These are phyloP conservation scores for Sporopachydermia lactativora DNA, from an alignment of 805 yeast species.

Conservation along the genomic window DNA sequence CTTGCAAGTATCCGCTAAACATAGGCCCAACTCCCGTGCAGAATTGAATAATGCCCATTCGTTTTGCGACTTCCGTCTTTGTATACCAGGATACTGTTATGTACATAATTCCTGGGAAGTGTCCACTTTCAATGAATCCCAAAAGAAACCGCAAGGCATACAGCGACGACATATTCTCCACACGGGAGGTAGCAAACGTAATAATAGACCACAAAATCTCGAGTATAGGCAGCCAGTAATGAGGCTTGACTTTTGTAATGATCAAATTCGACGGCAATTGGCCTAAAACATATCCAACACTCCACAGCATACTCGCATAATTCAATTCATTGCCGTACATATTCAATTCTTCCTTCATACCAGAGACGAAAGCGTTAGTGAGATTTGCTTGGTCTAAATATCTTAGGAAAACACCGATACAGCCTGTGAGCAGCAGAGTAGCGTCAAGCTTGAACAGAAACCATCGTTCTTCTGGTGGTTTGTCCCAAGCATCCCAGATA, in stretches of 20 bases:
- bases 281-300: conserved; percentile 38
- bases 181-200: not conserved
- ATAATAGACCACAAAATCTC: conserved; percentile 7
- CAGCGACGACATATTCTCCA: conserved; percentile 16
- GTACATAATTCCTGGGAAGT: conserved; percentile 27
- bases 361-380: conserved; percentile 32
- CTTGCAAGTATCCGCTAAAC: conserved; percentile 30
- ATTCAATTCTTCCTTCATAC: conserved; percentile 29
- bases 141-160: conserved; percentile 28
- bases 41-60: conserved; percentile 27
- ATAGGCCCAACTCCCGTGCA: conserved; percentile 27
- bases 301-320: conserved; percentile 28
- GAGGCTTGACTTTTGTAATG: conserved; percentile 2
- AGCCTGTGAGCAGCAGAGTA: conserved; percentile 26
- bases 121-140: conserved; percentile 30
- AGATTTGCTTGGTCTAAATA: conserved; percentile 28
- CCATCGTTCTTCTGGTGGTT: conserved; percentile 22
- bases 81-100: conserved; percentile 29
- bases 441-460: conserved; percentile 24
- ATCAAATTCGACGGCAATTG: conserved; percentile 32
- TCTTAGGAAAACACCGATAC: conserved; percentile 33
- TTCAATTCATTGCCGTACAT: conserved; percentile 31
- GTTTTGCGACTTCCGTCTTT: conserved; percentile 26
- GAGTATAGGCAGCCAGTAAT: not conserved
- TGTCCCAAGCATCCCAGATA: conserved; percentile 15